Percentiles rank a stretch among this genome's conserved stretches.
These are phyloP conservation scores for Collybiopsis confluens DNA, from an alignment of 768 basidiomycete genomes.

Conservation along the genomic window DNA sequence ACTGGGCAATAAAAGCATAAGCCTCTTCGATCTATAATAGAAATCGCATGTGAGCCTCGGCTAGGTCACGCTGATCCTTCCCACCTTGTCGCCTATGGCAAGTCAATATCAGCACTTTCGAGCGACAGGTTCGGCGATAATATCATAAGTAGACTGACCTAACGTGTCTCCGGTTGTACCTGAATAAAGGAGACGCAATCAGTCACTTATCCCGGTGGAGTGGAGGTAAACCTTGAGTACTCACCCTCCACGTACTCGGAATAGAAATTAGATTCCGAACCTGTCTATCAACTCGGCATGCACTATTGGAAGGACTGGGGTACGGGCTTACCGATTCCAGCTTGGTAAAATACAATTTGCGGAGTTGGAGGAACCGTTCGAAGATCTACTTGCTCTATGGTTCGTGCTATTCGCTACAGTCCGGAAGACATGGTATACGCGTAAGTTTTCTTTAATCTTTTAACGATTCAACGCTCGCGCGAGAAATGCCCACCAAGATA, in stretches of 20 bases:
- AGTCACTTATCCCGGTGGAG: not conserved
- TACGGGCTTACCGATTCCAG: conserved; percentile 40
- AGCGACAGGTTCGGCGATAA: not conserved
- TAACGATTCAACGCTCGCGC: not conserved
- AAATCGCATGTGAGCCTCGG: too few species aligned
- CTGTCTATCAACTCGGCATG: conserved; percentile 11
- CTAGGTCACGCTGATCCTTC: too few species aligned
- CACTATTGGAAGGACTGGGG: not conserved
- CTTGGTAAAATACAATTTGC: conserved; percentile 63
- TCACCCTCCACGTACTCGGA: conserved; percentile 58
- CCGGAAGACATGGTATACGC: not conserved
- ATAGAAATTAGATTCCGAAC: conserved; percentile 52
- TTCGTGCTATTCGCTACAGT: conserved; percentile 48
- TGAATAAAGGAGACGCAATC: conserved; percentile 18
- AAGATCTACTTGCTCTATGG: conserved; percentile 45
- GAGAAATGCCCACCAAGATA: conserved; percentile 37
- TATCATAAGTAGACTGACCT: conserved; percentile 37
- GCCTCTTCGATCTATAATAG: conserved; percentile 45
- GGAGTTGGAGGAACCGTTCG: conserved; percentile 40
- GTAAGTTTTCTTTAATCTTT: not conserved
- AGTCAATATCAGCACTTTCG: not conserved
- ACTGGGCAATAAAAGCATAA: conserved; percentile 81
- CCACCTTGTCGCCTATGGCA: conserved; percentile 46
- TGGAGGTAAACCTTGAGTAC: conserved; percentile 10
- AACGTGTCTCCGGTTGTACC: conserved; percentile 62